These are phyloP conservation scores for Vaccinium myrtillus DNA, from an alignment of 148 eudicot genomes.

Conservation along the genomic window DNA sequence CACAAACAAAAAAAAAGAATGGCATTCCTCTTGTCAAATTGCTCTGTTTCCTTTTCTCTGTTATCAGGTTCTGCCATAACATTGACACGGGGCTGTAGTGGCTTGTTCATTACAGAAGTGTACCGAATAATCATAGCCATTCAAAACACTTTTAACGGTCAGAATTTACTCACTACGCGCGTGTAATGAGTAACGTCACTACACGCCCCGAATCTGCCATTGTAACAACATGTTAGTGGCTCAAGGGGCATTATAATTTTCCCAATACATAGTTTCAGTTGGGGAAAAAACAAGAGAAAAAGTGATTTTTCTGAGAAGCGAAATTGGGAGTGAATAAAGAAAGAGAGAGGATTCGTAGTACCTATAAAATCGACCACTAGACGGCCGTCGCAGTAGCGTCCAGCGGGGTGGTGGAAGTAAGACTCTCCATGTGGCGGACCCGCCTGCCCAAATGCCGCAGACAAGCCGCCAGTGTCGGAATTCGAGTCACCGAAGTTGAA, in stretches of 20 bases:
- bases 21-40: neutral
- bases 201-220: too few relatives aligned
- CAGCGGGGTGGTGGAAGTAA: slow-evolving; percentile 63
- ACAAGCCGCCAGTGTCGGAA: slow-evolving; percentile 85
- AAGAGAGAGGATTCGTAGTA: slow-evolving; percentile 16
- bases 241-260: neutral
- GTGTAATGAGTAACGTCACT: too few relatives aligned
- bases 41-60: neutral
- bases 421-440: slow-evolving; percentile 68
- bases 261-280: neutral
- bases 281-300: neutral
- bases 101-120: too few relatives aligned
- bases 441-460: slow-evolving; percentile 83
- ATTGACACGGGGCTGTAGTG: too few relatives aligned
- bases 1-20: too few relatives aligned
- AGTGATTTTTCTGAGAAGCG: neutral
- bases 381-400: slow-evolving; percentile 73
- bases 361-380: slow-evolving; percentile 79
- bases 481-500: slow-evolving; percentile 94
- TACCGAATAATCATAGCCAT: too few relatives aligned
- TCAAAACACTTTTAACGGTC: too few relatives aligned
- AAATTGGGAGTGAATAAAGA: neutral
- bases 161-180: too few relatives aligned
- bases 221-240: neutral
- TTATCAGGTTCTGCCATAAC: neutral